phyloP scores from a whole-genome alignment of 805 yeast genomes.

The Hanseniaspora pseudoguilliermondii region DNA sequence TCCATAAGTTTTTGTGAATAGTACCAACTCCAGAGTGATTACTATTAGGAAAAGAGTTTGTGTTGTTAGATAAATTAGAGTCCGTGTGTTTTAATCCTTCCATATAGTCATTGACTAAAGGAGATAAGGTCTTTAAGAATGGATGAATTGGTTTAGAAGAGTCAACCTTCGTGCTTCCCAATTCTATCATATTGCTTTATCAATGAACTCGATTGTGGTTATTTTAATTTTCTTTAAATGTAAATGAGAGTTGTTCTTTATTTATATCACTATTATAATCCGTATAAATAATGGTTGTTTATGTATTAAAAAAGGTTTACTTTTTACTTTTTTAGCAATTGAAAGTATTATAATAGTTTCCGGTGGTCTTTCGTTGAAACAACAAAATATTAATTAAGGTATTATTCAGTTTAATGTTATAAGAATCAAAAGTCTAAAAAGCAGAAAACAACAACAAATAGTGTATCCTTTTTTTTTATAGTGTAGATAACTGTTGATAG shows the following conservation, averaged over 20 bases:
- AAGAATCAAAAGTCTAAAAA: background rate
- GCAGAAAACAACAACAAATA: background rate
- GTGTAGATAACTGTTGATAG: too few relatives aligned
- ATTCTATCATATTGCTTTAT: conserved; percentile 20
- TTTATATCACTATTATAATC: background rate
- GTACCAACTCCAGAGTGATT: conserved; percentile 7
- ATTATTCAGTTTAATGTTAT: too few relatives aligned
- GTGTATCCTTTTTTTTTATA: background rate
- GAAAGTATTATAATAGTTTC: too few relatives aligned
- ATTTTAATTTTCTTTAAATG: too few relatives aligned
- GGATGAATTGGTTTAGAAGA: conserved; percentile 23
- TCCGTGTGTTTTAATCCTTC: background rate
- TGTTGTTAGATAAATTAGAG: background rate
- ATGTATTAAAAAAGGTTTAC: conserved; percentile 17
- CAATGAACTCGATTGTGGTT: too few relatives aligned
- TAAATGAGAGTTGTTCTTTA: conserved; percentile 13
- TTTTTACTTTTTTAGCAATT: background rate
- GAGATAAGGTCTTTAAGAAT: conserved; percentile 15
- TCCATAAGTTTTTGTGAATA: conserved; percentile 10
- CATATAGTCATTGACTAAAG: conserved; percentile 6
- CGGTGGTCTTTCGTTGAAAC: too few relatives aligned
- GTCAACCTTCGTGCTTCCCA: conserved; percentile 22
- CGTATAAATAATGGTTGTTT: background rate
- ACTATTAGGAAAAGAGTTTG: background rate
- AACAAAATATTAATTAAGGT: too few relatives aligned